Base-by-base conservation (phyloP, 2,329 filamentous ascomycete species). In the Ceratocystis cubensis region DNA sequence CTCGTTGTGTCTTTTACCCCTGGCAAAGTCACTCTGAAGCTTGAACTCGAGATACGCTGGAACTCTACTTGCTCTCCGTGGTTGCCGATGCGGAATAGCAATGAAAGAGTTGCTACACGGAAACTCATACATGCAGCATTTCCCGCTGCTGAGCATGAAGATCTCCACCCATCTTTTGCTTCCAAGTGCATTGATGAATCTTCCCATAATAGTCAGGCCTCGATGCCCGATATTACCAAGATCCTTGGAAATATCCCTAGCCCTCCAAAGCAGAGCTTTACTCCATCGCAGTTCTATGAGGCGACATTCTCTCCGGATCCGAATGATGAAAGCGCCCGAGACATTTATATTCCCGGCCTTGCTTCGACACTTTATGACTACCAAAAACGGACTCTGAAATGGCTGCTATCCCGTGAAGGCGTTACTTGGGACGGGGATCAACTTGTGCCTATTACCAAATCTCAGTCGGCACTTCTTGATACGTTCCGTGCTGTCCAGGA, bases 381-480 rank as follows among this genome's bases (percentile, higher is more conserved):
- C 68, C 89, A 92, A 73, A 83, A 83, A 66, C 78, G 87, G 68
- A 82, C 87, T 1, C 78, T 91, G 1, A 79, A 84, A 61, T 93
- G 88, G 88, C 77, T 91, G 67, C 74, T 92, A 59, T 75, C 76
- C 53, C 81, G 86, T 59, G 89, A 93, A 75, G 84, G 84, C 3
- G 80, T 84, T 2, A 72, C 76, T 25, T 85, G 81, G 79, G 72
- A 70, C 3, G 63, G 63, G 1, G 50, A 66, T 6, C 37, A 73
- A 30, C 70, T 70, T 25, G 28, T 57, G 22, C 15, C 53, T 17
- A 17, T 5, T 25, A n/a, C 28, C 3, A 7, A 28, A 17, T 57
- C 53, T 25, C 53, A 57, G 4, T 28, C 53, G 25, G 28, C 53
- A 25, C 53, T 57, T 57, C 25, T 33, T 8, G 30, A 17, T 17